A percentile compares a stretch with the other conserved stretches of the same genome.
phyloP scores from a whole-genome alignment of 805 yeast species.

The Sugiyamaella mastotermitis region DNA sequence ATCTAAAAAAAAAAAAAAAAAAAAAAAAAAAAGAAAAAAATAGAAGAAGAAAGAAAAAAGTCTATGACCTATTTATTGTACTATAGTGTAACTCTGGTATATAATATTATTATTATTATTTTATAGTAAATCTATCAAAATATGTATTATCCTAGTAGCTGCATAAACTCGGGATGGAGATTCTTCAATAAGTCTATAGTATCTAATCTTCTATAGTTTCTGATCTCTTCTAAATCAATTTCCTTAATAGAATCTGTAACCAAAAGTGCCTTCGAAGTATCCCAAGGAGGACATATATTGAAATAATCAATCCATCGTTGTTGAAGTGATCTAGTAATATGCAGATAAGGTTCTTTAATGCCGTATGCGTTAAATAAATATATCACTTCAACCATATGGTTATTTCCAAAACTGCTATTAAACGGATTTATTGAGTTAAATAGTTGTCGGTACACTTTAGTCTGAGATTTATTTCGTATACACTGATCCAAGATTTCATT shows the following conservation, averaged over 20 bases:
- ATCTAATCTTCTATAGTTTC: slow-evolving; percentile 5
- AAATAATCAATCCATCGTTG: slow-evolving; percentile 23
- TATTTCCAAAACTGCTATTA: slow-evolving; percentile 23
- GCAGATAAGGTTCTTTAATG: slow-evolving; percentile 13
- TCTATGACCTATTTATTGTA: too few species aligned
- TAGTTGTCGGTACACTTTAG: slow-evolving; percentile 23
- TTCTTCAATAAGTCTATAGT: not conserved
- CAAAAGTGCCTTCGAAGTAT: slow-evolving; percentile 8
- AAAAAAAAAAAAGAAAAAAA: not conserved
- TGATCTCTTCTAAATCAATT: not conserved
- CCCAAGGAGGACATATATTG: slow-evolving; percentile 28
- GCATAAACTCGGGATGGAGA: not conserved
- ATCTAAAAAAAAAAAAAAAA: not conserved
- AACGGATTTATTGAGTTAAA: slow-evolving; percentile 30
- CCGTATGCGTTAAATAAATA: slow-evolving; percentile 26
- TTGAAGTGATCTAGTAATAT: slow-evolving; percentile 21
- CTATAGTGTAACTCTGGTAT: too few species aligned
- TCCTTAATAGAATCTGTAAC: slow-evolving; percentile 6
- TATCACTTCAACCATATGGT: slow-evolving; percentile 32
- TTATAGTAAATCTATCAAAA: not conserved
- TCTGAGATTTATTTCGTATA: slow-evolving; percentile 4
- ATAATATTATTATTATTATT: too few species aligned
- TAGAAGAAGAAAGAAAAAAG: too few species aligned
- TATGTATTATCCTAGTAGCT: not conserved
- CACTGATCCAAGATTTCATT: slow-evolving; percentile 13